Conservation (phyloP, 2,329 filamentous ascomycete genomes). For the Ophiocordyceps camponoti-leonardi region DNA sequence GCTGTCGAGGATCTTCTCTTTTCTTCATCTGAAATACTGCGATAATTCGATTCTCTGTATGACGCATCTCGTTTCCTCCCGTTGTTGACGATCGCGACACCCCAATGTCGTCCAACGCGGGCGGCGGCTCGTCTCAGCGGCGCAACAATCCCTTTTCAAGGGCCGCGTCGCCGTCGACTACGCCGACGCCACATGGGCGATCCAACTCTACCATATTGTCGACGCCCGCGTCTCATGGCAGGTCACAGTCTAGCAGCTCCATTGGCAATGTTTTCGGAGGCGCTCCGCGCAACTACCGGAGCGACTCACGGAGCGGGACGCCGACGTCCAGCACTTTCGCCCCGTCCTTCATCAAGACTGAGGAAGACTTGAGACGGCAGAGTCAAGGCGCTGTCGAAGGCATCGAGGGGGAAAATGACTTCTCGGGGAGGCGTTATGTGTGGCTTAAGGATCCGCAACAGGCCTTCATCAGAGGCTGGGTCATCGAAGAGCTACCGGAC, state of each 20-base stretch:
- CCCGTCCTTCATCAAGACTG: conserved; percentile 85
- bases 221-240: conserved; percentile 36
- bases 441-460: conserved; percentile 80
- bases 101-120: conserved; percentile 17
- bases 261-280: conserved; percentile 22
- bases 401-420: conserved; percentile 95
- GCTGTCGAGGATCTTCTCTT: background rate
- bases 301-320: conserved; percentile 47
- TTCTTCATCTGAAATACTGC: background rate
- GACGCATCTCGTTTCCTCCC: background rate
- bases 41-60: conserved; percentile 4
- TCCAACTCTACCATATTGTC: conserved; percentile 62
- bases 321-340: conserved; percentile 72
- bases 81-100: conserved; percentile 7
- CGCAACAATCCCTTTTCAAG: conserved; percentile 69
- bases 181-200: conserved; percentile 31
- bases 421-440: conserved; percentile 95
- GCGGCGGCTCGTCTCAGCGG: conserved; percentile 37
- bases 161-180: conserved; percentile 49
- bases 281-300: conserved; percentile 23
- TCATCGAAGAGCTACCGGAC: conserved; percentile 61
- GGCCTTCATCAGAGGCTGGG: conserved; percentile 85
- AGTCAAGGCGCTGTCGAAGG: conserved; percentile 42
- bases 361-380: conserved; percentile 43
- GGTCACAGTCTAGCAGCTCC: conserved; percentile 50